Evolutionary conservation across 2,329 filamentous ascomycete species (phyloP).

Genomic region (Emergomyces africanus): DNA sequence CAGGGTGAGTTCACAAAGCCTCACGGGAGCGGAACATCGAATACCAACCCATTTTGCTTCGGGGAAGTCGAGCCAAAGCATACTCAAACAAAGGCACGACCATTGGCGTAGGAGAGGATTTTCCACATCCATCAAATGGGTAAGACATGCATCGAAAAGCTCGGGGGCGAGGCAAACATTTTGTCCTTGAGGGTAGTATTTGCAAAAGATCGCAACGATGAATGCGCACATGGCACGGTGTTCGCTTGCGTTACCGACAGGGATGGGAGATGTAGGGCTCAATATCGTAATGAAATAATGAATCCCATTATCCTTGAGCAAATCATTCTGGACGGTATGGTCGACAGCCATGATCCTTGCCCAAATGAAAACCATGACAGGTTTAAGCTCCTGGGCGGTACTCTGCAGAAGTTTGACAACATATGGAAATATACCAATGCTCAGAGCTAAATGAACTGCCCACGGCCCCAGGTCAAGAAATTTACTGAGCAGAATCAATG

Average conservation of each 20-base stretch:
- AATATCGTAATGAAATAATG: constrained; percentile 93
- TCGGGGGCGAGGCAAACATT: constrained; percentile 83
- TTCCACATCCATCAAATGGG: constrained; percentile 70
- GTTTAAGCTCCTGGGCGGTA: constrained; percentile 84
- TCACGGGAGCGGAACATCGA: constrained; percentile 67
- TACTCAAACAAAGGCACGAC: constrained; percentile 90
- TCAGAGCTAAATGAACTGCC: constrained; percentile 95
- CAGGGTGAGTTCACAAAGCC: constrained; percentile 65
- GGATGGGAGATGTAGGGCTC: constrained; percentile 69
- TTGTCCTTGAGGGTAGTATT: constrained; percentile 82
- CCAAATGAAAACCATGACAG: constrained; percentile 99
- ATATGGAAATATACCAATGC: constrained; percentile 97
- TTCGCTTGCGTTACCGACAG: constrained; percentile 77
- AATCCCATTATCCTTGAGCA: constrained; percentile 94
- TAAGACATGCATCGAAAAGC: constrained; percentile 76
- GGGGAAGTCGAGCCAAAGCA: constrained; percentile 80
- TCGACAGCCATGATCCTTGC: constrained; percentile 91
- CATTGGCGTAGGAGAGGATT: constrained; percentile 87
- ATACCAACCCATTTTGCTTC: constrained; percentile 97
- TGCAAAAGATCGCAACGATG: constrained; percentile 94
- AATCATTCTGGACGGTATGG: constrained; percentile 79
- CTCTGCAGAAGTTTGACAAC: constrained; percentile 96
- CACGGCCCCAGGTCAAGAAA: constrained; percentile 94
- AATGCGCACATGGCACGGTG: constrained; percentile 99
- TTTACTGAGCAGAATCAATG: constrained; percentile 79